Evolutionary conservation across 2,329 filamentous ascomycete genomes (phyloP).

Genomic region (Eutypa lata): DNA sequence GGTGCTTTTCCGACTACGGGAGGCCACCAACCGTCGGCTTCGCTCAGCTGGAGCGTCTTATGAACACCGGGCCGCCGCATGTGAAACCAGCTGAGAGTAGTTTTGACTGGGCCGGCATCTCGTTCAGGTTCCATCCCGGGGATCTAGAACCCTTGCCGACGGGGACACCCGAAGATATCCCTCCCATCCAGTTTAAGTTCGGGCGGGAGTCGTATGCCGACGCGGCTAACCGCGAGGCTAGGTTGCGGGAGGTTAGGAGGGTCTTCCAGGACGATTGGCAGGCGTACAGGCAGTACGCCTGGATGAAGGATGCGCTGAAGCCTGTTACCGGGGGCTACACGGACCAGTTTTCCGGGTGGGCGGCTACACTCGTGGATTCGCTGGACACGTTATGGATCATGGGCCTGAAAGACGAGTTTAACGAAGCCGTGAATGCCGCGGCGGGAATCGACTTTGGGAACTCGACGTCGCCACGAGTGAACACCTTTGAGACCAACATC

Average conservation of each 20-base stretch:
- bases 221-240: slow-evolving; percentile 22
- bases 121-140: slow-evolving; percentile 21
- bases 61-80: slow-evolving; percentile 24
- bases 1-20: neutral
- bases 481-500: slow-evolving; percentile 44
- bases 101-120: slow-evolving; percentile 36
- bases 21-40: slow-evolving; percentile 4
- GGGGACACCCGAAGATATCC: slow-evolving; percentile 18
- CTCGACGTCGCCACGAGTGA: slow-evolving; percentile 31
- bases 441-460: slow-evolving; percentile 45
- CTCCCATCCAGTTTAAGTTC: slow-evolving; percentile 35
- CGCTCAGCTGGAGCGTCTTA: slow-evolving; percentile 24
- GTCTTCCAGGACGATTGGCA: slow-evolving; percentile 37
- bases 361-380: slow-evolving; percentile 50
- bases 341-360: slow-evolving; percentile 49
- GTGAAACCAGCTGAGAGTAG: slow-evolving; percentile 21
- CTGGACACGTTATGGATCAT: slow-evolving; percentile 51
- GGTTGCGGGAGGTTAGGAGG: slow-evolving; percentile 30
- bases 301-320: slow-evolving; percentile 45
- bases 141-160: slow-evolving; percentile 22
- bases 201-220: slow-evolving; percentile 15
- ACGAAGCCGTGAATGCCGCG: slow-evolving; percentile 41
- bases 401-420: slow-evolving; percentile 46
- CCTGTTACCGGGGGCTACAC: slow-evolving; percentile 39
- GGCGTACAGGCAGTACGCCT: slow-evolving; percentile 45